A percentile compares a stretch with the other conserved stretches of the same genome.
phyloP scores from a whole-genome alignment of 2,329 filamentous ascomycete genomes.

The Fusarium mangiferae region DNA sequence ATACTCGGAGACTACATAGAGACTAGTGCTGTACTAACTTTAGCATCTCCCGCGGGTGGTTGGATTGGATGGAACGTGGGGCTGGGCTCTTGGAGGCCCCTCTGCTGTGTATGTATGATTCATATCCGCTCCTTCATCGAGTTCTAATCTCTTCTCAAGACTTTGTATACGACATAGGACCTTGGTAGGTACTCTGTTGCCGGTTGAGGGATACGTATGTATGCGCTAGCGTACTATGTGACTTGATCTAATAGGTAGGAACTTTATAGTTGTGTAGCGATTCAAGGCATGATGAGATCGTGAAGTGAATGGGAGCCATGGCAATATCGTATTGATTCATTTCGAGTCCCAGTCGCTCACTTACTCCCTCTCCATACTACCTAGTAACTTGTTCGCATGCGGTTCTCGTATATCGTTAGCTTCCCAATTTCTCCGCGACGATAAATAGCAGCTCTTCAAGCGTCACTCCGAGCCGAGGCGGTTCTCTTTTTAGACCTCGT shows the following conservation, averaged over 20 bases:
- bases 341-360: neutral
- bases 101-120: neutral
- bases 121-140: neutral
- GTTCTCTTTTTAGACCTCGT: constrained; percentile 35
- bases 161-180: neutral
- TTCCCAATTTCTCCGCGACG: constrained; percentile 9
- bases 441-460: constrained; percentile 2
- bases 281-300: neutral
- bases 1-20: neutral
- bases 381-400: neutral
- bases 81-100: neutral
- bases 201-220: neutral
- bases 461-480: neutral
- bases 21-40: neutral
- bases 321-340: neutral
- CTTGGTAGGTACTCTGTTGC: neutral
- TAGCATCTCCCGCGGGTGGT: neutral
- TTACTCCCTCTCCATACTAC: neutral
- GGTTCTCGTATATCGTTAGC: constrained; percentile 13
- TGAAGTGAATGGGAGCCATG: neutral
- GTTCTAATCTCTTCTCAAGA: neutral
- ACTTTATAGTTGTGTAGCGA: neutral
- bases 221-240: neutral
- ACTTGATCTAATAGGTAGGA: neutral
- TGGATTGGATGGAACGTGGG: constrained; percentile 26